Conservation (phyloP, 768 basidiomycete species). For the Naganishia kalamii region DNA sequence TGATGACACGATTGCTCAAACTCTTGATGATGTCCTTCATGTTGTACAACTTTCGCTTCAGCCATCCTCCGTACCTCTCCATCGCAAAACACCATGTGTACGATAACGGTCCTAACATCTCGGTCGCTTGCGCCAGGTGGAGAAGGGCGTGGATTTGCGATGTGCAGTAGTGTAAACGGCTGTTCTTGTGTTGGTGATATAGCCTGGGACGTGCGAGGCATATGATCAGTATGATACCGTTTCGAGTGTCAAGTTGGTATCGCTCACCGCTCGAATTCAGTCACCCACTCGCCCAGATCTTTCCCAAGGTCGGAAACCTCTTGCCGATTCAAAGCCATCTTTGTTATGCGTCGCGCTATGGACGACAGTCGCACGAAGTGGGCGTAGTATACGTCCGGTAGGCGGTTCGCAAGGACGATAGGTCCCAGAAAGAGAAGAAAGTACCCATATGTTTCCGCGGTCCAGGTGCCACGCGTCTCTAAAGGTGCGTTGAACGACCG, state of each 20-base stretch:
- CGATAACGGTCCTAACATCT: neutral
- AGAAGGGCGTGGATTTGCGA: neutral
- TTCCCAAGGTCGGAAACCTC: neutral
- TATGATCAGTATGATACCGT: neutral
- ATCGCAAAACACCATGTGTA: conserved; percentile 1
- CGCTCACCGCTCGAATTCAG: neutral
- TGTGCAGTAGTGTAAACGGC: neutral
- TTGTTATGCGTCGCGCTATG: neutral
- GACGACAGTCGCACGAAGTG: neutral
- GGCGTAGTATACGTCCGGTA: neutral
- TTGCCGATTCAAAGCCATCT: neutral
- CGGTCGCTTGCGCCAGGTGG: neutral
- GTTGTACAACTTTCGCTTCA: neutral
- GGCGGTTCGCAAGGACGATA: neutral
- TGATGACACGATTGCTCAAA: neutral
- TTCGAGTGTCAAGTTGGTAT: neutral
- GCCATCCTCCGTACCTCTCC: conserved; percentile 1
- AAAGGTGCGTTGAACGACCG: neutral
- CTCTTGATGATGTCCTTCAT: neutral
- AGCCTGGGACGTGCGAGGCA: neutral
- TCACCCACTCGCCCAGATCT: neutral
- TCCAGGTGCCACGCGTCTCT: neutral
- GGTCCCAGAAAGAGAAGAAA: neutral
- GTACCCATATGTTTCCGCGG: neutral
- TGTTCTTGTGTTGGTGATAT: neutral